Base-by-base conservation (phyloP, 192 early-diverging fungal species). In the Umbelopsis isabellina region DNA sequence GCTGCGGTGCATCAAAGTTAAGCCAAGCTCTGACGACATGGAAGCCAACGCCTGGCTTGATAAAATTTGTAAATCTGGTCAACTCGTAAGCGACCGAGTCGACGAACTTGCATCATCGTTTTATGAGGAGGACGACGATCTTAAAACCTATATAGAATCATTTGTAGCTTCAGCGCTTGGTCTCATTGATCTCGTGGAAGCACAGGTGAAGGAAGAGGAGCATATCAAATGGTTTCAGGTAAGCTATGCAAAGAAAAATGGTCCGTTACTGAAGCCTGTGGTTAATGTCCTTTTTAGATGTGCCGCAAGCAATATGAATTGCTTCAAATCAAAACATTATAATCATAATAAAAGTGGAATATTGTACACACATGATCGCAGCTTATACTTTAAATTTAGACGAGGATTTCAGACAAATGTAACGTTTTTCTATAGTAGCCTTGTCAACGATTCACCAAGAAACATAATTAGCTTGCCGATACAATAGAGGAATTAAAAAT, bases 101-200 rank as follows among this genome's bases (percentile, higher is more conserved):
- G 76, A 78, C 23, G 50, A 73, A 3, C 47, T 78, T 13, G 67
- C 73, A 16, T 78, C 76, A 46, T 35, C 68, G 1, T 78, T 70
- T 67, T 72, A 78, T 49, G 64, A 69, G 47, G 76, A 78, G 21
- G 72, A 44, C 2, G 53, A 21, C 13, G 23, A 49, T 27, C 70
- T 78, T 61, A 50, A 50, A 45, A n/a, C 66, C 4, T 65, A 67
- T 20, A 48, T 73, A 13, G 20, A 61, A 9, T 46, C 49, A 13
- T 69, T 69, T 65, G 47, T 74, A 12, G 55, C 49, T 45, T 48
- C 37, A 15, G 58, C 66, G 4, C 33, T 48, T 12, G 66, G 46
- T 23, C 22, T 69, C 9, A 68, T 74, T 15, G 49, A 49, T 13
- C 64, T 69, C 0, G 72, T 68, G 15, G 46, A 74, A 41, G 18